Evolutionary conservation across 1,284 basidiomycete species (phyloP), one percentile per base, ranked within the genome.

Genomic region (Hymenochaete sp.): DNA sequence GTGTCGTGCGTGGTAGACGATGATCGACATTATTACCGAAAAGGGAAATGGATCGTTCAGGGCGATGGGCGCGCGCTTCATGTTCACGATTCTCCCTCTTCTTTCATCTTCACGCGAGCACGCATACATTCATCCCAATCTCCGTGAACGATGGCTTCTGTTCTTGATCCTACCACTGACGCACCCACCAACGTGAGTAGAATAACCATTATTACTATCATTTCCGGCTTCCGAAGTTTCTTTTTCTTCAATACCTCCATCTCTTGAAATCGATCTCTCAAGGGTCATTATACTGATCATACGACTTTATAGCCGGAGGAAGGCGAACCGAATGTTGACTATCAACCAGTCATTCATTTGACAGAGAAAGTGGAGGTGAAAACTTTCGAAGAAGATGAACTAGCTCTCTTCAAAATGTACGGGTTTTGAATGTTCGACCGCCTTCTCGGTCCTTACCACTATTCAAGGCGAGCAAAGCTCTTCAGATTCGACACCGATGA

Each of bases 291-390:
- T 28, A 13, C 40, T 46, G 28, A 45, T 38, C 16, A 8, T 9
- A 22, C 33, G 31, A 49, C 35, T 47, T 42, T 35, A 41, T 18
- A 46, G 53, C 67, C 83, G 70, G 86, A 91, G 56, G 86, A 93
- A 62, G n/a, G n/a, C n/a, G 89, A 93, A 67, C 64, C 77, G 67
- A 90, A 95, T 67, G 79, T 80, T 55, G 88, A 95, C 56, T 98
- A 92, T 65, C 93, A 98, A 70, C 95, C 96, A 38, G 90, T 98
- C 53, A 84, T 97, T 71, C 90, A 82, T 70, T 87, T 98, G 65
- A 96, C 92, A n/a, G 82, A 95, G 63, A 82, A 92, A 63, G 88
- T 98, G 53, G 90, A 93, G 62, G 83, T 83, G 48, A 95, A 95
- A 78, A 98, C 96, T 7, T 71, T 79, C 62, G 96, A 99, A 67